phyloP scores from a whole-genome alignment of 2,329 filamentous ascomycete species.

The Tolypocladium ovalisporum region DNA sequence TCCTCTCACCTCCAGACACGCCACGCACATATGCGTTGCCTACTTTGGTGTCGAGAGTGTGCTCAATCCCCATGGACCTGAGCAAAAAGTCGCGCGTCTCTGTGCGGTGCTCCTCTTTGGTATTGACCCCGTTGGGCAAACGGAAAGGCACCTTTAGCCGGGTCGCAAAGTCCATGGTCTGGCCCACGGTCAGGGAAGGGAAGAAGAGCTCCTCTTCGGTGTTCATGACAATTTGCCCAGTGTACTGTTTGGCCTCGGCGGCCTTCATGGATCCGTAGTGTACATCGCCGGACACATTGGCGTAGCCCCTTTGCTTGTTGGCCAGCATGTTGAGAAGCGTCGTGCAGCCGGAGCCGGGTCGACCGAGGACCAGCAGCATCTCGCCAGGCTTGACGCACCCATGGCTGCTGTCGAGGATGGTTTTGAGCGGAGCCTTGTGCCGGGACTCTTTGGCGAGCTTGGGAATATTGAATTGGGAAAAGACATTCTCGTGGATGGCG shows the following conservation, averaged over 20 bases:
- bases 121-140: constrained; percentile 30
- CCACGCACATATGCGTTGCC: constrained; percentile 57
- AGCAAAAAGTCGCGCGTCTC: constrained; percentile 44
- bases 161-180: constrained; percentile 62
- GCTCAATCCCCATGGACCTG: constrained; percentile 43
- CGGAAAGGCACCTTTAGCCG: constrained; percentile 43
- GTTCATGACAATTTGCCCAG: constrained; percentile 55
- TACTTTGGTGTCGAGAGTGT: constrained; percentile 54
- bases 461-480: constrained; percentile 46
- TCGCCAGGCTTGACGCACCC: constrained; percentile 64
- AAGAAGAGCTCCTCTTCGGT: constrained; percentile 58
- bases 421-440: constrained; percentile 47
- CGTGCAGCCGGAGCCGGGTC: constrained; percentile 60
- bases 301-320: constrained; percentile 51
- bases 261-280: constrained; percentile 41
- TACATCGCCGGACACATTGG: constrained; percentile 46
- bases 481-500: constrained; percentile 53
- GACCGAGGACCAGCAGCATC: constrained; percentile 59
- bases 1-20: constrained; percentile 57
- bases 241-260: constrained; percentile 36
- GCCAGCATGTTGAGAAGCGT: constrained; percentile 59
- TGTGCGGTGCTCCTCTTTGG: constrained; percentile 31
- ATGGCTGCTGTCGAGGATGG: constrained; percentile 53
- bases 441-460: constrained; percentile 40
- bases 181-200: constrained; percentile 57